phyloP scores from a whole-genome alignment of 345 rosid species.

The Eucalyptus fibrosa region DNA sequence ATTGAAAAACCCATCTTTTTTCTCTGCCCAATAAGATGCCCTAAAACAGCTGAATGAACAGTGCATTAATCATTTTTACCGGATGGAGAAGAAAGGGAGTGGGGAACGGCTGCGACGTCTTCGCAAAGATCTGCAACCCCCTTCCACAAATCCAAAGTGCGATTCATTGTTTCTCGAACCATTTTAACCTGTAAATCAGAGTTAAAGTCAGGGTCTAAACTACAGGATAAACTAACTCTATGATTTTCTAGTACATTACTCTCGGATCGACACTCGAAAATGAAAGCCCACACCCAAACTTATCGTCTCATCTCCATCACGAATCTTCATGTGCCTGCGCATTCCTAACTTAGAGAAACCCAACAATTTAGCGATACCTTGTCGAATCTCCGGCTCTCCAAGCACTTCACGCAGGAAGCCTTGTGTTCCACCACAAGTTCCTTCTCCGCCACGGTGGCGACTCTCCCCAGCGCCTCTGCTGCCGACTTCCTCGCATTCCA shows the following conservation, averaged over 20 bases:
- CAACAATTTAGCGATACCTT: constrained; percentile 28
- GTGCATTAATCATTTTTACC: constrained; percentile 3
- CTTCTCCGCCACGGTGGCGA: constrained; percentile 38
- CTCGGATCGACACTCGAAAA: background rate
- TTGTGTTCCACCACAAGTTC: constrained; percentile 45
- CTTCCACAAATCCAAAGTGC: constrained; percentile 67
- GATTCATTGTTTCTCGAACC: constrained; percentile 88
- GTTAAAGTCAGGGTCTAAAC: background rate
- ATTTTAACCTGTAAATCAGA: constrained; percentile 47
- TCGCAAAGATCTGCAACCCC: constrained; percentile 34
- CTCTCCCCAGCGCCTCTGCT: constrained; percentile 68
- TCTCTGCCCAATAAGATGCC: background rate
- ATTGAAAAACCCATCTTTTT: background rate
- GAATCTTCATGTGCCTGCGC: background rate
- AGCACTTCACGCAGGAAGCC: constrained; percentile 27
- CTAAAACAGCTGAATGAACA: background rate
- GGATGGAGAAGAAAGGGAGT: constrained; percentile 22
- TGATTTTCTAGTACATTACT: background rate
- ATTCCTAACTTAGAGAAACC: background rate
- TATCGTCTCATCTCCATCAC: background rate
- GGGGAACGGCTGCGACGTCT: constrained; percentile 22
- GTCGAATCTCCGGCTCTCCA: constrained; percentile 68
- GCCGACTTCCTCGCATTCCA: constrained; percentile 92
- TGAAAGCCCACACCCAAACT: background rate
- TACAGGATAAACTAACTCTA: background rate